phyloP scores from a whole-genome alignment of 495 filamentous ascomycete genomes.

The Xeromyces bisporus region DNA sequence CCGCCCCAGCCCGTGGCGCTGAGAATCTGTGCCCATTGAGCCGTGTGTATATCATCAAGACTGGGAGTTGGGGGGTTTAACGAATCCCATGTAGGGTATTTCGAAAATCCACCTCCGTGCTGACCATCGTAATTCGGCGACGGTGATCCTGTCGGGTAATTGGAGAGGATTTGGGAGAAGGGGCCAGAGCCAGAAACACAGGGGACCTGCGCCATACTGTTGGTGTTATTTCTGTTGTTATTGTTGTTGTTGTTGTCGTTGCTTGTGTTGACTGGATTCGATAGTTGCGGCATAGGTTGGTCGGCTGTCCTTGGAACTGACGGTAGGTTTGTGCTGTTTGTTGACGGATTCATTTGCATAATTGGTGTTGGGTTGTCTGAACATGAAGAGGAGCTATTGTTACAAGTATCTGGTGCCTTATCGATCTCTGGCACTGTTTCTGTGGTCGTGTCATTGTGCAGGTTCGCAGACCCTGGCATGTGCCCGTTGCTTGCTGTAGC shows the following conservation, averaged over 20 bases:
- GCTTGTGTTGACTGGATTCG: too few relatives aligned
- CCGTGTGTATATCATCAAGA: not conserved
- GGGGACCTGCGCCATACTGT: too few relatives aligned
- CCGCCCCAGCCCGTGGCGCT: slow-evolving; percentile 11
- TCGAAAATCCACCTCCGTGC: slow-evolving; percentile 4
- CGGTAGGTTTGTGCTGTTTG: slow-evolving; percentile 20
- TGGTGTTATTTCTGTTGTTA: too few relatives aligned
- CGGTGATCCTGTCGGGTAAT: slow-evolving; percentile 2
- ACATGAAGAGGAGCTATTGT: slow-evolving; percentile 14
- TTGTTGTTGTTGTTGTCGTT: too few relatives aligned
- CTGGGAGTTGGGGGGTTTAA: not conserved
- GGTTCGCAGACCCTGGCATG: too few relatives aligned
- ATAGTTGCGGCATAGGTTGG: too few relatives aligned
- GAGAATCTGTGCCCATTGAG: slow-evolving; percentile 23
- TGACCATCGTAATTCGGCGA: too few relatives aligned
- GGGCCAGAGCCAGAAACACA: too few relatives aligned
- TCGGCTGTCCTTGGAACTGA: too few relatives aligned
- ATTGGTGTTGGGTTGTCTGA: slow-evolving; percentile 23
- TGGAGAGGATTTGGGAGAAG: too few relatives aligned
- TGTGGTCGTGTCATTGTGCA: not conserved
- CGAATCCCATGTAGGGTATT: slow-evolving; percentile 1
- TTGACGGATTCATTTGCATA: slow-evolving; percentile 20
- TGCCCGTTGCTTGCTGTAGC: too few relatives aligned
- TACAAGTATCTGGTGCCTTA: slow-evolving; percentile 12
- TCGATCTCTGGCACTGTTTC: slow-evolving; percentile 12